Evolutionary conservation across 176 grass and related monocot genomes (phyloP), one percentile per base, ranked within the genome.

Genomic region (Musa troglodytarum): DNA sequence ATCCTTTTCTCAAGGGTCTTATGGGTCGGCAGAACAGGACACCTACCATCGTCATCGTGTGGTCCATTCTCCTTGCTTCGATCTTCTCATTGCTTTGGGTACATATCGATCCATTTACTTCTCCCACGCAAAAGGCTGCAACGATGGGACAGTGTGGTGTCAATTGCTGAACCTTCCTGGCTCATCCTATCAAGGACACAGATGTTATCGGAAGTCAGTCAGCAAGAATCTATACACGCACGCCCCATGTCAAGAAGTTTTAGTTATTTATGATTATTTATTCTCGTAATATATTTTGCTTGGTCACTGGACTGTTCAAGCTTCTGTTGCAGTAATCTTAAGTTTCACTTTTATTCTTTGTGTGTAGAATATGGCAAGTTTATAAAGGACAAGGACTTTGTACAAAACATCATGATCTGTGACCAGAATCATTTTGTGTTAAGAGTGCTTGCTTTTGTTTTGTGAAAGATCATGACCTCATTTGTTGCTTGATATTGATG

Each of bases 61-160:
- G 65, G 65, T 68, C 65, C 26, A 68, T 68, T 68, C 65, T 68
- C 14, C 65, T 68, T 43, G 63, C 63, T 26, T 65, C 63, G 10
- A 65, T 65, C 63, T 65, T 65, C 63, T 65, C 63, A 12, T 65
- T 65, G 65, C 65, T 68, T 13, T 68, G 65, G 65, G 65, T 68
- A 16, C 65, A 43, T 68, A 68, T 68, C 5, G 65, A 68, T 16
- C 65, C 65, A 68, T 68, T 68, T 43, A 65, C 63, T 65, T 65
- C 63, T 65, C 63, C 63, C 23, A 65, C 63, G 13, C 63, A 65
- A 28, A 65, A 65, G 63, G 63, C 63, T 26, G 63, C 23, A 12
- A 11, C 20, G 11, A 65, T 65, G 63, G 63, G 63, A 65, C 63
- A 65, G 63, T 65, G 63, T 65, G 63, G 63, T 14, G 22, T 65